phyloP scores from a whole-genome alignment of 2,329 filamentous ascomycete species.

The Neofusicoccum umdonicola region DNA sequence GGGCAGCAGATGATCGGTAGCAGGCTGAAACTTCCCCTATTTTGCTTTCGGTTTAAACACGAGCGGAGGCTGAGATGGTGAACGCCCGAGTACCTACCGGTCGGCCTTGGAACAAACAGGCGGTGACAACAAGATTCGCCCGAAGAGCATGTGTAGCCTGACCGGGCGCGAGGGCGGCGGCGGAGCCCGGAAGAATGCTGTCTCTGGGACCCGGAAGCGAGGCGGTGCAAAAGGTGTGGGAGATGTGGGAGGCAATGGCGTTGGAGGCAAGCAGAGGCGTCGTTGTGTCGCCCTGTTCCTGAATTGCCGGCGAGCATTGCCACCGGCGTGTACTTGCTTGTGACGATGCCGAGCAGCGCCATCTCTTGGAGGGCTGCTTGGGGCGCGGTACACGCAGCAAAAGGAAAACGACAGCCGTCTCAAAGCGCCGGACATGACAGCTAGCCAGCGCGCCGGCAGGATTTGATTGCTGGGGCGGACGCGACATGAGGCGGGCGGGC shows the following conservation, averaged over 20 bases:
- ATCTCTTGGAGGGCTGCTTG: not conserved
- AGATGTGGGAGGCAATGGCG: not conserved
- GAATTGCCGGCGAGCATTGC: not conserved
- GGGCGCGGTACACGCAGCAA: not conserved
- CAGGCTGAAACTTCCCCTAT: conserved; percentile 13
- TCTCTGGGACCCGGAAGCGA: not conserved
- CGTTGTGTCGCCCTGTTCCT: not conserved
- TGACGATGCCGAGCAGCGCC: conserved; percentile 1
- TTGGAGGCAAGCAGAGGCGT: not conserved
- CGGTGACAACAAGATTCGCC: not conserved
- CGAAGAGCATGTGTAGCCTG: not conserved
- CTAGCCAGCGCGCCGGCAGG: not conserved
- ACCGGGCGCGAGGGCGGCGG: not conserved
- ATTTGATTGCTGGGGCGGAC: not conserved
- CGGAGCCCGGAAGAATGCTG: not conserved
- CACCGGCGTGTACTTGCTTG: not conserved
- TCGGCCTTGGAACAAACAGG: not conserved
- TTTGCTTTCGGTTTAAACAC: not conserved
- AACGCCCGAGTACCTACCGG: not conserved
- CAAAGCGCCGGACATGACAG: not conserved
- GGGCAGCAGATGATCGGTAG: not conserved
- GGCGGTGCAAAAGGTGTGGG: conserved; percentile 9
- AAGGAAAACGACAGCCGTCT: not conserved
- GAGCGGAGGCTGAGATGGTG: not conserved
- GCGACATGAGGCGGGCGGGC: not conserved